Conservation (phyloP, 176 grass and related monocot species). For the Eleusine coracana region DNA sequence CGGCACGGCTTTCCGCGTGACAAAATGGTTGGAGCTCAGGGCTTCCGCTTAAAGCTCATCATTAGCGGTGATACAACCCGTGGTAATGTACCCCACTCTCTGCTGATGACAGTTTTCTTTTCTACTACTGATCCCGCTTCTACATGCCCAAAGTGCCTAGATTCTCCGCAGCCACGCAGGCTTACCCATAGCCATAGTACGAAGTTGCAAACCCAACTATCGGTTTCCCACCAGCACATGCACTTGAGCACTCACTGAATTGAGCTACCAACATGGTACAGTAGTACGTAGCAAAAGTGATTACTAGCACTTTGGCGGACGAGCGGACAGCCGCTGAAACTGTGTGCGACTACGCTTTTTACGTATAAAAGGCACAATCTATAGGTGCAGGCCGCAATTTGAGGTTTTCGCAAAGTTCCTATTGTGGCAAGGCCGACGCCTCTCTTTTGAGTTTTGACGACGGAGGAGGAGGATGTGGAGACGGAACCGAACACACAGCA, state of each 20-base stretch:
- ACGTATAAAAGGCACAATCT: not conserved
- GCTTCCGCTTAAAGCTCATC: constrained; percentile 38
- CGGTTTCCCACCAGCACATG: not conserved
- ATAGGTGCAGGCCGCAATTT: not conserved
- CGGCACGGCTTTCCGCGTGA: constrained; percentile 52
- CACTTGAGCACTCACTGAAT: not conserved
- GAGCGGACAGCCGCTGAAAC: not conserved
- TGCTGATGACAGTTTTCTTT: not conserved
- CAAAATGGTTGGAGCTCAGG: constrained; percentile 53
- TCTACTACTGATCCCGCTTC: not conserved
- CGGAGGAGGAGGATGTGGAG: not conserved
- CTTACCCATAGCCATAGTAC: no score
- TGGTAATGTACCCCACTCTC: constrained; percentile 12
- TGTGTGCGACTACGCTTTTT: not conserved
- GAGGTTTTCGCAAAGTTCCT: not conserved
- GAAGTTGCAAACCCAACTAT: not conserved
- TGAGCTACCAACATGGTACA: not conserved
- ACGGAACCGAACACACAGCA: not conserved
- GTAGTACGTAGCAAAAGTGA: not conserved
- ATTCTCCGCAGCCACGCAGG: not conserved
- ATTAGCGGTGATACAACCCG: constrained; percentile 36
- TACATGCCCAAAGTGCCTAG: not conserved
- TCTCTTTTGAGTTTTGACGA: constrained; percentile 38
- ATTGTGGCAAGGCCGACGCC: not conserved
- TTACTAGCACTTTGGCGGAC: not conserved